Evolutionary conservation across 352 stramenopile genomes (phyloP).

Genomic region (Pythium apleroticum): DNA sequence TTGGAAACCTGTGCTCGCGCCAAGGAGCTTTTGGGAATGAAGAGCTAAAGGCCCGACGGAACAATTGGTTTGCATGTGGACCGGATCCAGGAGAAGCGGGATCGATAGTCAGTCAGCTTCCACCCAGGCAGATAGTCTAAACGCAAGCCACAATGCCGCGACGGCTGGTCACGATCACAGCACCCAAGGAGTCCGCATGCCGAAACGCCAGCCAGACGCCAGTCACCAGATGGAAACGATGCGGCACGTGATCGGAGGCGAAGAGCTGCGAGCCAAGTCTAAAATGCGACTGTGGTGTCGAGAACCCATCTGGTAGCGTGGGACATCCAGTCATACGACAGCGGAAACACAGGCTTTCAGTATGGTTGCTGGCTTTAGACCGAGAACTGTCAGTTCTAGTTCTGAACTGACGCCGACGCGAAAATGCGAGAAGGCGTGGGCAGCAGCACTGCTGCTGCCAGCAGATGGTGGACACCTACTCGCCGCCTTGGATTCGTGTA

Average conservation of each 20-base stretch:
- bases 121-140: not conserved
- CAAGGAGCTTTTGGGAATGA: slow-evolving; percentile 22
- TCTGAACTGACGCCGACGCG: not conserved
- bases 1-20: not conserved
- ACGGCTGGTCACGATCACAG: not conserved
- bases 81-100: not conserved
- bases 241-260: slow-evolving; percentile 3
- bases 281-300: not conserved
- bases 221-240: slow-evolving; percentile 4
- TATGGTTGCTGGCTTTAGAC: not conserved
- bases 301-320: slow-evolving; percentile 10
- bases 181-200: not conserved
- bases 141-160: not conserved
- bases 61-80: not conserved
- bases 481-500: not conserved
- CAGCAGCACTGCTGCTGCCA: not conserved
- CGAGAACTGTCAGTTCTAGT: no score
- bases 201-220: slow-evolving; percentile 1
- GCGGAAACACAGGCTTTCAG: not conserved
- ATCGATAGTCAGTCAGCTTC: no score
- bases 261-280: not conserved
- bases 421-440: slow-evolving; percentile 6
- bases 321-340: slow-evolving; percentile 4
- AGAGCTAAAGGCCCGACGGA: slow-evolving; percentile 1
- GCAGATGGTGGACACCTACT: not conserved